Evolutionary conservation across 169 alveolate genomes (phyloP), one percentile per base, ranked within the genome.

Genomic region (Sarcocystis neurona): DNA sequence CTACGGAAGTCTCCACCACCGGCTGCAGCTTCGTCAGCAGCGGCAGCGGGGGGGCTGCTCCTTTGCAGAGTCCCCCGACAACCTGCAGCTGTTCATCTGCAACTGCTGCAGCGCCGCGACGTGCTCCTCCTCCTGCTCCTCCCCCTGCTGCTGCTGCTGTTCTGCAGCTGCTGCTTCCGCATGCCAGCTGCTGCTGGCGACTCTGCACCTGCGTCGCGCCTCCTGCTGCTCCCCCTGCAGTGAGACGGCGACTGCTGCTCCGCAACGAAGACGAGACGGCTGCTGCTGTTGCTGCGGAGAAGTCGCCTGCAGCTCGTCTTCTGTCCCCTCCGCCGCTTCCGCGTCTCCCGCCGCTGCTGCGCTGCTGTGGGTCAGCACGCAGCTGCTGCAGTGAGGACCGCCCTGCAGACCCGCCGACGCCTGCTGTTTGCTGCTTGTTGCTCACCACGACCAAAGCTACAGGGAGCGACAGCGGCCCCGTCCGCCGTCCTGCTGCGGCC

Each of bases 401-500:
- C n/a, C n/a, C n/a, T n/a, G n/a, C n/a, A n/a, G n/a, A n/a, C n/a
- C n/a, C n/a, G n/a, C n/a, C n/a, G n/a, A n/a, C n/a, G n/a, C n/a
- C n/a, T n/a, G n/a, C n/a, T n/a, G n/a, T n/a, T n/a, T n/a, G n/a
- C n/a, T n/a, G n/a, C n/a, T n/a, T n/a, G n/a, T n/a, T 41, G 20
- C 47, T 43, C 41, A 82, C 39, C 27, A 82, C 44, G 41, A 63
- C 41, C 44, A 82, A 44, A 3, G 70, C 77, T 0, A 79, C 79
- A 1, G 88, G 88, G 1, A 82, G 79, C 8, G 63, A 32, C 79
- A 82, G 63, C 1, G 88, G 88, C 30, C 53, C 60, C 79, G 88
- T 46, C 63, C 79, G 0, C 41, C 88, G 78, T 44, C 88, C 88
- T 8, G 88, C 88, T 0, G 88, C 88, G 0, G 88, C 88, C 88